Evolutionary conservation across 75 land plant species (phyloP).

Genomic region (Pinus tabuliformis): DNA sequence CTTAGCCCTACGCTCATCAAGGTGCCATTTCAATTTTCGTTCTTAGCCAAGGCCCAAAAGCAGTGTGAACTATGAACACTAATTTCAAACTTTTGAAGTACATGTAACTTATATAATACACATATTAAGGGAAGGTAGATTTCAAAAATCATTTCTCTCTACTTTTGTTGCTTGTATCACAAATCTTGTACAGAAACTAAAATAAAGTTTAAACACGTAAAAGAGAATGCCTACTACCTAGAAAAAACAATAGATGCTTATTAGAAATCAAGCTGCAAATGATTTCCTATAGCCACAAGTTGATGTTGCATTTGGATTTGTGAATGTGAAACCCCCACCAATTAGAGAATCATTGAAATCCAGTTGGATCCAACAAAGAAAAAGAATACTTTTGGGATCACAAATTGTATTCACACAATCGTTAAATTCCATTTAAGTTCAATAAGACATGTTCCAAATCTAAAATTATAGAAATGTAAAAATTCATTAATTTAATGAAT

Average conservation of each 20-base stretch:
- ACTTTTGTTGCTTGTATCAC: no score
- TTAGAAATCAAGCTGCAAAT: conserved; percentile 65
- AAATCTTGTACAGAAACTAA: no score
- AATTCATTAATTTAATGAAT: not conserved
- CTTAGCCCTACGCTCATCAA: no score
- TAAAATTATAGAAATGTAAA: not conserved
- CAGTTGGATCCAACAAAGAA: conserved; percentile 86
- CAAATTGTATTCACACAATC: conserved; percentile 56
- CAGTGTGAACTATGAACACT: no score
- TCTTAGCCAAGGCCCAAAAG: no score
- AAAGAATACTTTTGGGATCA: conserved; percentile 96
- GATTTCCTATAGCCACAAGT: conserved; percentile 99
- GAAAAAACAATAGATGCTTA: not conserved
- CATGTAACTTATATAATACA: no score
- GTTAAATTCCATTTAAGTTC: not conserved
- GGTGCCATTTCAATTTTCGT: no score
- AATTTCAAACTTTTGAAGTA: no score
- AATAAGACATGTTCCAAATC: not conserved
- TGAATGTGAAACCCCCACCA: conserved; percentile 95
- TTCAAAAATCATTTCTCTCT: no score
- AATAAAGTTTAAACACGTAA: no score
- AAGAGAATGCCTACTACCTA: no score
- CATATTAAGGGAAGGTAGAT: no score
- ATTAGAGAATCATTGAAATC: conserved; percentile 97
- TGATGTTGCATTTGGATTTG: conserved; percentile 90